Base-by-base conservation (phyloP, 257 asterid species). In the Solanum lycopersicoides region DNA sequence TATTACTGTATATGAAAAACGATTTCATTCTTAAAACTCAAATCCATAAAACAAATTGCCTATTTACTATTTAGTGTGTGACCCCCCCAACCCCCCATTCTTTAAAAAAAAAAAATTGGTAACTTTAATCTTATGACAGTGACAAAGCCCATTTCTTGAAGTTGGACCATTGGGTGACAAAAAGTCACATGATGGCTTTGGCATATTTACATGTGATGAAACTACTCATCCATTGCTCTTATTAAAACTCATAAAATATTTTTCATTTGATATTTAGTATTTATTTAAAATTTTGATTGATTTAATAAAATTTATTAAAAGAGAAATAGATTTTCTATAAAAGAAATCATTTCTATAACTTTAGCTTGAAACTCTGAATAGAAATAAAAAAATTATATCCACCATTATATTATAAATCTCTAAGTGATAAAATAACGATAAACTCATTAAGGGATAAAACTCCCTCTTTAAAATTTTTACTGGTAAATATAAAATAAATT, bases 1-100 rank as follows among this genome's bases (percentile, higher is more conserved):
- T 60, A 8, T 56, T 56, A 50, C 13, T 21, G 10, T 10, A 14
- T 60, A 60, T 10, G 0, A 60, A 23, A 10, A 60, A 23, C 12
- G 7, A 2, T 0, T 10, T 10, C 14, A 11, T 60, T 60, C 25
- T 60, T 12, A 9, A 10, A 60, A 30, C 30, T 4, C n/a, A 18
- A 56, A 56, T 56, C 12, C n/a, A 6, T 18, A 0, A 56, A 56
- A 56, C n/a, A 56, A 18, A 56, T 56, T 56, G 12, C 12, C 23
- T 56, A 56, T 56, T 56, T 18, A 16, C 9, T 18, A 56, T 56
- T 56, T 18, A 16, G n/a, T 53, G 60, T 53, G 60, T 50, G 3
- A 0, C 20, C 21, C 8, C 18, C 16, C 6, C 18, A 1, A 2
- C 4, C 10, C 9, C 4, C n/a, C 65, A 0, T 47, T 21, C 6